Evolutionary conservation across 1,139 yeast species (phyloP), one percentile per base, ranked within the genome.

Genomic region (Taiozyma sp.): DNA sequence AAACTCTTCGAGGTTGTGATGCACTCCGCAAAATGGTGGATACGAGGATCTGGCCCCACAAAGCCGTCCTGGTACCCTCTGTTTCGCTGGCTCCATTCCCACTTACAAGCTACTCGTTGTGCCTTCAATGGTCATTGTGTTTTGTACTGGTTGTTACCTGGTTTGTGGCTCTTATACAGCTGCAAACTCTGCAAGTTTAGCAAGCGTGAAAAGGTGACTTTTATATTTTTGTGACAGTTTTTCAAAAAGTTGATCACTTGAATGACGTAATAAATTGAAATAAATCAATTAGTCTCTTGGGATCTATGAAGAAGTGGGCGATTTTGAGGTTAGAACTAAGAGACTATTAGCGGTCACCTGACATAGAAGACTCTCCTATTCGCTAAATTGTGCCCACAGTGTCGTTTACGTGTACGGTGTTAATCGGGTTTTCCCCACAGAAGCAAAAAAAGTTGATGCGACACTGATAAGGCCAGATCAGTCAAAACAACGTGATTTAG

Each of bases 41-140:
- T 14, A 10, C 19, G 16, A 24, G 24, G 40, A 16, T 14, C 28
- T 14, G 13, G 12, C n/a, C 19, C 6, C 8, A 7, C 8, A 12
- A 13, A 24, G 5, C 7, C 29, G 7, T n/a, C 12, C 29, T 14
- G 13, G 5, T 24, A 6, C 6, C 29, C 43, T 9, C 12, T 14
- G 2, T 23, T 40, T 24, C 7, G 43, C 14, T 13, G 10, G 16
- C 8, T 24, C 13, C 2, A 2, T 2, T 10, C 10, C 19, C 13
- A 48, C 53, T 42, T 16, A 50, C 53, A 43, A 34, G 22, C 43
- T 19, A 10, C 32, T 32, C 10, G 22, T 38, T 23, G 46, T 24
- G 9, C 43, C 45, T 24, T 50, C 53, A 2, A 50, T 50, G 28
- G 53, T 50, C 53, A 50, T 50, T n/a, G 30, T 34, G 34, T 16